phyloP scores from a whole-genome alignment of 2,329 filamentous ascomycete genomes.

The Sclerotinia nivalis region DNA sequence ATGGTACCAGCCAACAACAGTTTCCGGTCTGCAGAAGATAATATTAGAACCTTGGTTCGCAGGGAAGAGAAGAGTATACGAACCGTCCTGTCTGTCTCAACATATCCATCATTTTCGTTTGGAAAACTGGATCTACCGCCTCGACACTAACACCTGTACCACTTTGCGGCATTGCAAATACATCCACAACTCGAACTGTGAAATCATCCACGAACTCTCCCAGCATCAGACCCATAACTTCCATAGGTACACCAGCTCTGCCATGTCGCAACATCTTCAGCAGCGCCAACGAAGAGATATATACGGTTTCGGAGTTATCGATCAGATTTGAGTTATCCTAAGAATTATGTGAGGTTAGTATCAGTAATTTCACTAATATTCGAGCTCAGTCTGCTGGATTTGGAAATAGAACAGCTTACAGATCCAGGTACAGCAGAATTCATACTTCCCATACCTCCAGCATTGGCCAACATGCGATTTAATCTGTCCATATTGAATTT shows the following conservation, averaged over 20 bases:
- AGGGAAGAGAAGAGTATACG: constrained; percentile 7
- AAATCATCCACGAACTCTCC: constrained; percentile 99
- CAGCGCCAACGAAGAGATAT: constrained; percentile 95
- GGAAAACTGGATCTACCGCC: constrained; percentile 96
- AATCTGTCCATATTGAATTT: constrained; percentile 75
- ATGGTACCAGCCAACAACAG: constrained; percentile 99
- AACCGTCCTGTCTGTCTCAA: constrained; percentile 92
- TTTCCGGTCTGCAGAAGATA: constrained; percentile 69
- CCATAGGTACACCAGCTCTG: constrained; percentile 96
- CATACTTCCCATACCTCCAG: constrained; percentile 66
- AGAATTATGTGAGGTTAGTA: constrained; percentile 25
- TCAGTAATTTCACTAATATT: constrained; percentile 18
- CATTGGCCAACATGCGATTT: constrained; percentile 80
- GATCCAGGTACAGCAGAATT: constrained; percentile 58
- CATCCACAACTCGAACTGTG: constrained; percentile 95
- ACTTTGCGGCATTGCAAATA: constrained; percentile 99
- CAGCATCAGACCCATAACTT: constrained; percentile 99
- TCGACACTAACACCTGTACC: constrained; percentile 98
- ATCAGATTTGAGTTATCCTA: constrained; percentile 90
- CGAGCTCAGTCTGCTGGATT: constrained; percentile 11
- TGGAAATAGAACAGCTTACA: constrained; percentile 48
- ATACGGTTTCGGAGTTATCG: constrained; percentile 98
- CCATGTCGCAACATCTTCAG: constrained; percentile 99
- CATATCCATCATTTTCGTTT: constrained; percentile 99
- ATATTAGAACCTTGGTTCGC: constrained; percentile 22